Evolutionary conservation across 441 rosid genomes (phyloP).

Genomic region (Pelargonium australe): DNA sequence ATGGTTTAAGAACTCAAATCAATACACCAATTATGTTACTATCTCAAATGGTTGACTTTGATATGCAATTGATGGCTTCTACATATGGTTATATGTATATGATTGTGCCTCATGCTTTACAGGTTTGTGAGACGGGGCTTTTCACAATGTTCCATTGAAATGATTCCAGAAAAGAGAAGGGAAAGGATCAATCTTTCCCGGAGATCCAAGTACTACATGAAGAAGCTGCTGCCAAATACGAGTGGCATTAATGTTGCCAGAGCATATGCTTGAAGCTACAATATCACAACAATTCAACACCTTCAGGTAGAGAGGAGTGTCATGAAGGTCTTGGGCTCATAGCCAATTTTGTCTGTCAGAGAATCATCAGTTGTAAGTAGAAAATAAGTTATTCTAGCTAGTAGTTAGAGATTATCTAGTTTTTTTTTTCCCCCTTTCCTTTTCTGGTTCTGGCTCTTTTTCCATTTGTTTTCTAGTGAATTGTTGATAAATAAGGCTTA

Average conservation of each 20-base stretch:
- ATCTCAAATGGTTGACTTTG: neutral
- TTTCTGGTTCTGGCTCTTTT: too few relatives aligned
- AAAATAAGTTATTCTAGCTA: too few relatives aligned
- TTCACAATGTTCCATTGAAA: slow-evolving; percentile 59
- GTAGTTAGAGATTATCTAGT: too few relatives aligned
- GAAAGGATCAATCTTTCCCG: slow-evolving; percentile 69
- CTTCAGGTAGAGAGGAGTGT: neutral
- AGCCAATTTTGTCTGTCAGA: neutral
- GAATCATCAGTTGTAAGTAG: too few relatives aligned
- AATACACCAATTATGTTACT: neutral
- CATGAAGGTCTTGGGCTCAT: neutral
- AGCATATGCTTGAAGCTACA: slow-evolving; percentile 18
- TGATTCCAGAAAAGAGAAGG: slow-evolving; percentile 60
- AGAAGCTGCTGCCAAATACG: slow-evolving; percentile 59
- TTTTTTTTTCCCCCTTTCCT: too few relatives aligned
- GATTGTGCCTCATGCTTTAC: slow-evolving; percentile 11
- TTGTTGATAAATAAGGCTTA: too few relatives aligned
- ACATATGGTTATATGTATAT: neutral
- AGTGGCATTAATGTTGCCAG: slow-evolving; percentile 54
- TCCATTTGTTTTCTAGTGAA: too few relatives aligned
- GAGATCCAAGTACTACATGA: slow-evolving; percentile 72
- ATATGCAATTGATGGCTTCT: too few relatives aligned
- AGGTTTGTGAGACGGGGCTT: slow-evolving; percentile 87
- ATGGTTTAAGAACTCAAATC: neutral
- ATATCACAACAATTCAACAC: too few relatives aligned